phyloP scores from a whole-genome alignment of 2,329 filamentous ascomycete genomes.

The Graphium sp. region DNA sequence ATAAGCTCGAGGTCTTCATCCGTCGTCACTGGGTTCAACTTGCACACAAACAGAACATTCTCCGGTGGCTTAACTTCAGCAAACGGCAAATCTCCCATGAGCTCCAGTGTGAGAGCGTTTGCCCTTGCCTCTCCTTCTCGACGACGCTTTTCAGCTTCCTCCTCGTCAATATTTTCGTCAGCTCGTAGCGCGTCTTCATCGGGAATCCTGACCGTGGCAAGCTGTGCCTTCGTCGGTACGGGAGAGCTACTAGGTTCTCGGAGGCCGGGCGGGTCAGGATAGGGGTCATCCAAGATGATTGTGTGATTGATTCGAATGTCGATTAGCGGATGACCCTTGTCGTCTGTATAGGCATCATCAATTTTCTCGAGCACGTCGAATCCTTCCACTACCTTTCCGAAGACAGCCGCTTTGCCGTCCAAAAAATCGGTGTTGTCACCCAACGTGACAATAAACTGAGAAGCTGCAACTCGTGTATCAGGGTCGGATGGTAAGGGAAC shows the following conservation, averaged over 20 bases:
- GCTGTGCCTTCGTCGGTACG: slow-evolving; percentile 64
- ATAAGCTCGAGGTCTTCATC: slow-evolving; percentile 91
- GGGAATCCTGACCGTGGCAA: slow-evolving; percentile 80
- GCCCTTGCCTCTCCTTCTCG: slow-evolving; percentile 83
- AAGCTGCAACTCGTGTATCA: slow-evolving; percentile 67
- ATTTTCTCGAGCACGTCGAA: slow-evolving; percentile 91
- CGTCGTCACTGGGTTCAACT: slow-evolving; percentile 89
- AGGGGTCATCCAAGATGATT: slow-evolving; percentile 81
- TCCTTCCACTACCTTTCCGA: slow-evolving; percentile 88
- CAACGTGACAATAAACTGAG: slow-evolving; percentile 87
- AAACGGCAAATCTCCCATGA: slow-evolving; percentile 94
- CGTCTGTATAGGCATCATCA: slow-evolving; percentile 76
- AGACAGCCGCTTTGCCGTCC: slow-evolving; percentile 87
- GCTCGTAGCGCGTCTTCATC: slow-evolving; percentile 73
- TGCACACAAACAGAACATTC: slow-evolving; percentile 96
- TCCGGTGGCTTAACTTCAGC: slow-evolving; percentile 95
- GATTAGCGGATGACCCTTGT: slow-evolving; percentile 71
- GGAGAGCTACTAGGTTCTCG: slow-evolving; percentile 67
- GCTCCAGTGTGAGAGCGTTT: slow-evolving; percentile 87
- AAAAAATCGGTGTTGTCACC: slow-evolving; percentile 80
- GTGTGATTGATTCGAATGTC: slow-evolving; percentile 94
- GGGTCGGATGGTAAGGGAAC: slow-evolving; percentile 59
- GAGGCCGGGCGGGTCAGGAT: slow-evolving; percentile 62
- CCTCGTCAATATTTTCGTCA: slow-evolving; percentile 55
- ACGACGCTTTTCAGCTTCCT: slow-evolving; percentile 61